Evolutionary conservation across 257 asterid species (phyloP).

Genomic region (Ajuga chamaepitys): DNA sequence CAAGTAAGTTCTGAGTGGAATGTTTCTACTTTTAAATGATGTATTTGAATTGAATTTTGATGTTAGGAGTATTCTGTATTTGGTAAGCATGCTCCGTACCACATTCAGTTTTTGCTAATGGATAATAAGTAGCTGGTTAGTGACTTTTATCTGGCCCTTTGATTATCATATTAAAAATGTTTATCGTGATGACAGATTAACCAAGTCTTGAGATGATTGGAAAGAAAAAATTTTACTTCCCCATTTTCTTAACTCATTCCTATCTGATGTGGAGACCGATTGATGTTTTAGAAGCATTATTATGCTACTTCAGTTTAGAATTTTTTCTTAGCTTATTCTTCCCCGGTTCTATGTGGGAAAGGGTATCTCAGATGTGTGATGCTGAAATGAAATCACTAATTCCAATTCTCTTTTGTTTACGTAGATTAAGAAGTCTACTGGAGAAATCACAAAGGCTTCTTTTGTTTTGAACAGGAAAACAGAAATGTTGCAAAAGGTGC

Average conservation of each 20-base stretch:
- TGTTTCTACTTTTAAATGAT: neutral
- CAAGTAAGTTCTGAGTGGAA: neutral
- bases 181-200: neutral
- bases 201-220: neutral
- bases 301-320: neutral
- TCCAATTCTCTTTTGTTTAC: neutral
- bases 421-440: constrained; percentile 41
- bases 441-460: constrained; percentile 16
- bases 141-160: neutral
- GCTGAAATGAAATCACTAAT: neutral
- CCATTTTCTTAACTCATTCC: neutral
- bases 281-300: neutral
- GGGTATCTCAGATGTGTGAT: neutral
- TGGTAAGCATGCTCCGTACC: neutral
- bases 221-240: neutral
- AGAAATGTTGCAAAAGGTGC: constrained; percentile 75
- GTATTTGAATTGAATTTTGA: neutral
- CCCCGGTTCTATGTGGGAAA: neutral
- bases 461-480: constrained; percentile 31
- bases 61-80: neutral
- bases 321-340: neutral
- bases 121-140: neutral
- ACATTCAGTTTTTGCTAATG: neutral
- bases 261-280: constrained; percentile 1
- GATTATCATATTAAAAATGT: too few relatives aligned